These are phyloP conservation scores for Blastobotrys malaysiensis DNA, from an alignment of 1,139 yeast species.

Conservation along the genomic window DNA sequence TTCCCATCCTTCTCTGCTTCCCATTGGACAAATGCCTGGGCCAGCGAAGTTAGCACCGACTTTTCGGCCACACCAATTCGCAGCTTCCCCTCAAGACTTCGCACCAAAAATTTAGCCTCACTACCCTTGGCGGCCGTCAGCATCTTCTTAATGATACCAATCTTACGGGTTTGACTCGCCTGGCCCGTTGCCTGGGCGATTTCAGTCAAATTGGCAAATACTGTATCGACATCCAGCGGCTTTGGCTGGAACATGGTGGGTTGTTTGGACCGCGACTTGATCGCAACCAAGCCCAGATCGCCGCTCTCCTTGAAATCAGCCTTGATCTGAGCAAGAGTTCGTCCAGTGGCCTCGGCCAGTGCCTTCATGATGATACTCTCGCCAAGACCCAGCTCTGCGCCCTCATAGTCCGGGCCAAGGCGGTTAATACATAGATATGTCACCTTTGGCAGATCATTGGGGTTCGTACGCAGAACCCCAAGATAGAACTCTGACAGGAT, in stretches of 20 bases:
- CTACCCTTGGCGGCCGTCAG: constrained; percentile 80
- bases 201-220: constrained; percentile 64
- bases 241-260: constrained; percentile 92
- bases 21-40: constrained; percentile 71
- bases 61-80: constrained; percentile 94
- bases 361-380: constrained; percentile 85
- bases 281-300: constrained; percentile 87
- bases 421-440: constrained; percentile 83
- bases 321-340: constrained; percentile 64
- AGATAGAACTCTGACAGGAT: constrained; percentile 66
- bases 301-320: constrained; percentile 74
- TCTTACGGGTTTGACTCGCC: constrained; percentile 74
- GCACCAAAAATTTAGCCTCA: constrained; percentile 84
- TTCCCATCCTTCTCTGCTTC: constrained; percentile 38
- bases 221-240: constrained; percentile 65
- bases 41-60: constrained; percentile 74
- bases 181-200: constrained; percentile 82
- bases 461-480: constrained; percentile 52
- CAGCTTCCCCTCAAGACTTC: constrained; percentile 88
- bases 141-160: constrained; percentile 72
- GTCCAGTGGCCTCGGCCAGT: constrained; percentile 83
- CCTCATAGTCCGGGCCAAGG: constrained; percentile 94
- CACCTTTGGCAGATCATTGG: constrained; percentile 58
- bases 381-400: constrained; percentile 87
- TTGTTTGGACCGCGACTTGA: constrained; percentile 75